Evolutionary conservation across 169 alveolate genomes (phyloP), one percentile per base, ranked within the genome.

Genomic region (Toxoplasma gondii): DNA sequence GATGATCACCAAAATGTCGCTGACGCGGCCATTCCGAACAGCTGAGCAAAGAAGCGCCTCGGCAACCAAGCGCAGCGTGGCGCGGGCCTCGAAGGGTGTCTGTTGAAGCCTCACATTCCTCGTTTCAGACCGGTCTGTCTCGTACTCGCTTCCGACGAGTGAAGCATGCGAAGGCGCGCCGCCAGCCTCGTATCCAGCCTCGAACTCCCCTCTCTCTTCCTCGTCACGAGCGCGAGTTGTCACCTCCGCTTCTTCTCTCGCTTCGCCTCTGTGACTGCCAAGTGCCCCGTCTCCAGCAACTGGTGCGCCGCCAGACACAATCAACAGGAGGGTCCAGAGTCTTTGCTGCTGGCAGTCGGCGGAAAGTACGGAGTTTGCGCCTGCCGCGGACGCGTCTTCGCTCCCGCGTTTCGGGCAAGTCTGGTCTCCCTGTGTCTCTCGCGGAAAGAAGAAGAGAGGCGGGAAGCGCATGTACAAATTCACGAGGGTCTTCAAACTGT

Each of bases 391-490:
- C n/a, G 7, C 74, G 74, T 64, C 74, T 19, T 31, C 74, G 74
- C 74, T 7, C 74, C n/a, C 74, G 74, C 22, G 34, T 64, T 64
- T 27, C 74, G 7, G 74, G 74, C 74, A 53, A 53, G 67, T 27
- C 31, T 27, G n/a, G 7, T 27, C 74, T 16, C 34, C 74, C 74
- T 31, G 74, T 31, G 29, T 16, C 36, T 5, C 7, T 12, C 69
- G 58, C 88, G 41, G 53, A 31, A 80, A 80, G 64, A 82, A 82
- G 67, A 41, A 82, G 45, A 82, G 90, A 22, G 90, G 90, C 5
- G 90, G 90, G 64, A 82, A 82, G 9, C 67, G 90, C 90, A 31
- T 41, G 64, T 82, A 82, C 41, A 43, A 22, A 17, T 17, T 27
- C 67, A 31, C 53, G n/a, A 82, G 10, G 41, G 69, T 82, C 36